These are phyloP conservation scores for Lophiostoma macrostomum DNA, from an alignment of 495 filamentous ascomycete genomes.

Conservation along the genomic window DNA sequence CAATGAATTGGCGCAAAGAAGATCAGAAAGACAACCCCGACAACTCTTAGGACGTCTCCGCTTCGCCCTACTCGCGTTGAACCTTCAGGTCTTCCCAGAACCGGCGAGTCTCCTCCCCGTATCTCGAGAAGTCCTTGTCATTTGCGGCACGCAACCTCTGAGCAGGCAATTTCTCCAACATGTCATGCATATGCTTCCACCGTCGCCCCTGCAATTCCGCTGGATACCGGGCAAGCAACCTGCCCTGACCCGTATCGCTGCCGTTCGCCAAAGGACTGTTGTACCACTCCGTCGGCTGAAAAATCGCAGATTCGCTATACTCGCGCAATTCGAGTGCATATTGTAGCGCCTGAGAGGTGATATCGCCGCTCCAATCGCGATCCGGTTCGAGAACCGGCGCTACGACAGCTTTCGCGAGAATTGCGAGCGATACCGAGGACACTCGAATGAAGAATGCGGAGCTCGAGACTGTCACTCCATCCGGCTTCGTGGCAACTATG, in stretches of 20 bases:
- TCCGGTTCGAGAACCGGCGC: not conserved
- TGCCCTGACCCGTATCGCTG: not conserved
- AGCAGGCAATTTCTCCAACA: not conserved
- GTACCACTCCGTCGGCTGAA: not conserved
- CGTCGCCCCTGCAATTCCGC: not conserved
- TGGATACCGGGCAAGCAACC: not conserved
- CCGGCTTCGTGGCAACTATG: slow-evolving; percentile 39
- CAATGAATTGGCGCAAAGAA: too few relatives aligned
- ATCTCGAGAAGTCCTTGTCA: too few relatives aligned
- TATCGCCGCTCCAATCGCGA: not conserved
- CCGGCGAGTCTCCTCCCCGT: too few relatives aligned
- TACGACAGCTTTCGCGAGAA: not conserved
- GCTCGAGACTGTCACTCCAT: slow-evolving; percentile 28
- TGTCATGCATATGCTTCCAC: not conserved
- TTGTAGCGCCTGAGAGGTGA: not conserved
- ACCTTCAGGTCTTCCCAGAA: too few relatives aligned
- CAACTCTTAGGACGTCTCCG: too few relatives aligned
- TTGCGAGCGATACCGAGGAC: not conserved
- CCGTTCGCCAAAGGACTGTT: not conserved
- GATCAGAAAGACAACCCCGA: too few relatives aligned
- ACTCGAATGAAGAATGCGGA: slow-evolving; percentile 44
- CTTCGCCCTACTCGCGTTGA: too few relatives aligned
- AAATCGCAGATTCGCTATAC: not conserved
- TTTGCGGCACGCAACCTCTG: too few relatives aligned
- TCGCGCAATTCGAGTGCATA: not conserved